Conservation (phyloP, 805 yeast species). For the Myxozyma udenii region DNA sequence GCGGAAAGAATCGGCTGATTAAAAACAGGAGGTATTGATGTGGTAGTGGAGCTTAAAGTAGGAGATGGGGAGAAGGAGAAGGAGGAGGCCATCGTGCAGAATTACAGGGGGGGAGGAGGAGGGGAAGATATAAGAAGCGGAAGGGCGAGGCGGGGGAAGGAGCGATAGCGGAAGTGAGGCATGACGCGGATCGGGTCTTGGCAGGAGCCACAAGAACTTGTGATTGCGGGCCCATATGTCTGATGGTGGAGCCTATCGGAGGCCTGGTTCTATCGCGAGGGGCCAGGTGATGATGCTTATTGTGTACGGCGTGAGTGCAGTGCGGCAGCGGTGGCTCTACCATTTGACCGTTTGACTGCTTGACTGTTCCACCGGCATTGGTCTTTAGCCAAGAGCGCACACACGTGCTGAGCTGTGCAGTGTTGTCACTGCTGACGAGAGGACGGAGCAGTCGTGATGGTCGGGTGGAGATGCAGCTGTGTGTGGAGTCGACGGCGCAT, state of each 20-base stretch:
- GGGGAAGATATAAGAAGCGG: not conserved
- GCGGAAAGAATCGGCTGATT: slow-evolving; percentile 1
- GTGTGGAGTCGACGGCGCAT: not conserved
- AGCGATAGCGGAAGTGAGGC: not conserved
- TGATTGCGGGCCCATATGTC: not conserved
- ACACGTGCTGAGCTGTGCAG: not conserved
- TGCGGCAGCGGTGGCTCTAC: not conserved
- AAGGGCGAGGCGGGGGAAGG: not conserved
- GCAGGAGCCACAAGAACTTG: not conserved
- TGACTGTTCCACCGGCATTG: too few species aligned
- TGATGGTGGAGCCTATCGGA: not conserved
- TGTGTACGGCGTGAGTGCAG: not conserved
- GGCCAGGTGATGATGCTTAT: not conserved
- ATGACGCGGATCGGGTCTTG: not conserved
- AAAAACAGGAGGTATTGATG: not conserved
- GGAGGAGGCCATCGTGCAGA: too few species aligned
- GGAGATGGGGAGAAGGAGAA: not conserved
- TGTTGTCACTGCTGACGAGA: not conserved
- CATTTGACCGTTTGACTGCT: not conserved
- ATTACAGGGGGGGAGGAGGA: too few species aligned
- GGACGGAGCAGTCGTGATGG: not conserved
- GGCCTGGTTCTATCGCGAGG: slow-evolving; percentile 1
- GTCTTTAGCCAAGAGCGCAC: not conserved
- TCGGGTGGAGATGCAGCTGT: not conserved
- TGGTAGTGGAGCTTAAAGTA: not conserved